These are phyloP conservation scores for Candida nemodendra DNA, from an alignment of 805 yeast species.

Conservation along the genomic window DNA sequence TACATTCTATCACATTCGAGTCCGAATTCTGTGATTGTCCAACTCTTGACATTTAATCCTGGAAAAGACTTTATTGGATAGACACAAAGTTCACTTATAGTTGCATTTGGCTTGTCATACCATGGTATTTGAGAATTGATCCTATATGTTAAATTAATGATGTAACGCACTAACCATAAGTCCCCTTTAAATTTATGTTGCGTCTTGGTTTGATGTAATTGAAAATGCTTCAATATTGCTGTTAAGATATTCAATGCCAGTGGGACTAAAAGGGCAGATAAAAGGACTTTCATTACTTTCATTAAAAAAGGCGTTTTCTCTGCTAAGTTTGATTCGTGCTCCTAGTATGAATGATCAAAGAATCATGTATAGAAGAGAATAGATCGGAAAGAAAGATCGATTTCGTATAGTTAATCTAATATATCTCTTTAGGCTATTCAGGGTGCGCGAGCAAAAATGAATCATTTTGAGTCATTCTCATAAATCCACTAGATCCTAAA, in stretches of 20 bases:
- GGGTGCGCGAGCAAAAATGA: too few species aligned
- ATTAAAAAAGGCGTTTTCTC: too few species aligned
- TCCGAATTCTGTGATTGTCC: constrained; percentile 24
- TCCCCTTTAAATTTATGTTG: constrained; percentile 13
- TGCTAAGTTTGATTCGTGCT: too few species aligned
- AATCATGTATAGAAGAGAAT: too few species aligned
- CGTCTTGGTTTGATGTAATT: constrained; percentile 13
- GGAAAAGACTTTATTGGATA: constrained; percentile 29
- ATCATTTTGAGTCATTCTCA: too few species aligned
- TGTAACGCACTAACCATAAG: constrained; percentile 2
- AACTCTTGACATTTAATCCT: constrained; percentile 20
- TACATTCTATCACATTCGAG: constrained; percentile 29
- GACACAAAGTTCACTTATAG: constrained; percentile 14
- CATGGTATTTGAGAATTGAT: constrained; percentile 10
- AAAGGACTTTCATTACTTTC: too few species aligned
- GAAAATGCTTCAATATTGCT: constrained; percentile 2
- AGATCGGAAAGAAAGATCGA: too few species aligned
- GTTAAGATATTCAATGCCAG: constrained; percentile 5
- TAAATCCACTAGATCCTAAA: too few species aligned
- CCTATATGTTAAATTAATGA: constrained; percentile 14
- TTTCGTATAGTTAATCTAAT: too few species aligned
- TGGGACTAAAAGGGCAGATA: neutral
- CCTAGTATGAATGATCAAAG: too few species aligned
- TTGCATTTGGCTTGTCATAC: neutral
- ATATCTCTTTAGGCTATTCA: too few species aligned